Conservation (phyloP, 495 filamentous ascomycete species). For the Tetracladium marchalianum region DNA sequence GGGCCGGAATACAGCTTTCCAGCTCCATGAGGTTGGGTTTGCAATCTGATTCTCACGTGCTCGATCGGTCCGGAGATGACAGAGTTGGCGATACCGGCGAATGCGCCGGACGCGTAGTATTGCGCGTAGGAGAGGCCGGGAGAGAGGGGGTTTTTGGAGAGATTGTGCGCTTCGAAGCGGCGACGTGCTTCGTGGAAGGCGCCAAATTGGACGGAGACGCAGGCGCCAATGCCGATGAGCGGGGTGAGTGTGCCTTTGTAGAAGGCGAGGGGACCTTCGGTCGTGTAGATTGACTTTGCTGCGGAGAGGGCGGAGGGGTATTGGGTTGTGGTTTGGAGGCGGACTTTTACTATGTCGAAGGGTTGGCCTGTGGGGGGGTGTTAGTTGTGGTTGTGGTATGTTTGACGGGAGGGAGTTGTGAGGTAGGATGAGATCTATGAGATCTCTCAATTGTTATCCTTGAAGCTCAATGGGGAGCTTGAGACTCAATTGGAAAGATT, state of each 20-base stretch:
- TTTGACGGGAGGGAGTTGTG: neutral
- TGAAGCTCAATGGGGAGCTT: too few species aligned
- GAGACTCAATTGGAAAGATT: too few species aligned
- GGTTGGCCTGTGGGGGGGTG: constrained; percentile 69
- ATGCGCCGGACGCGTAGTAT: constrained; percentile 85
- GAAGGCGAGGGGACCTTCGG: constrained; percentile 85
- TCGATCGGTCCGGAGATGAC: constrained; percentile 88
- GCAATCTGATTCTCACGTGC: constrained; percentile 93
- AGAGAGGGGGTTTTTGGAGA: constrained; percentile 28
- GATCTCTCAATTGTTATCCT: too few species aligned
- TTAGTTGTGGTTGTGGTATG: constrained; percentile 4
- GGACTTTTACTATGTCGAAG: constrained; percentile 98
- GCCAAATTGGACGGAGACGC: constrained; percentile 95
- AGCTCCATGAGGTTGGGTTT: constrained; percentile 88
- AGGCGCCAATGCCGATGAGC: constrained; percentile 90
- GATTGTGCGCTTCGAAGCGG: constrained; percentile 66
- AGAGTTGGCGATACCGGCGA: constrained; percentile 85
- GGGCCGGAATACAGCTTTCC: constrained; percentile 73
- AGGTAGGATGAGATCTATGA: too few species aligned
- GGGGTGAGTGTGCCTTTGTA: constrained; percentile 99
- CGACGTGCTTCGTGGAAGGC: constrained; percentile 90
- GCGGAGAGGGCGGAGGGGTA: constrained; percentile 73
- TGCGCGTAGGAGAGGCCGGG: constrained; percentile 61
- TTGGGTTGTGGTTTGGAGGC: constrained; percentile 77
- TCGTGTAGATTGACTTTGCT: constrained; percentile 72